Conservation (phyloP, 2,329 filamentous ascomycete species). For the Geosmithia morbida region DNA sequence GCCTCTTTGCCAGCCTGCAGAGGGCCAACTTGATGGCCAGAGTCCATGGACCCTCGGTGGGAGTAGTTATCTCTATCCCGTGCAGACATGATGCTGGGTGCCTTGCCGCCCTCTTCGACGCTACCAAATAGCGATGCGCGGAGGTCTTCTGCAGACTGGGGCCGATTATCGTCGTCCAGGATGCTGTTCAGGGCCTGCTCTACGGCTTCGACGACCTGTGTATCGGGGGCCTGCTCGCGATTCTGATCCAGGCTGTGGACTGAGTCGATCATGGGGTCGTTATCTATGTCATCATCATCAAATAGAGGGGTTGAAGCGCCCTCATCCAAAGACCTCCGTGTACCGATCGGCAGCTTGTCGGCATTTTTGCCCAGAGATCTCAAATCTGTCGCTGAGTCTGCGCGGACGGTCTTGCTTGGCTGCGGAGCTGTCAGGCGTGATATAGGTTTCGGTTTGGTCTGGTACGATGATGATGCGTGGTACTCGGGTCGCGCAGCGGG, state of each 20-base stretch:
- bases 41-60: constrained; percentile 47
- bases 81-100: constrained; percentile 33
- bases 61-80: constrained; percentile 50
- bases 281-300: constrained; percentile 68
- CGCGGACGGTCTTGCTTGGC: constrained; percentile 22
- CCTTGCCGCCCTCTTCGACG: constrained; percentile 13
- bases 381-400: constrained; percentile 34
- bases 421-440: constrained; percentile 25
- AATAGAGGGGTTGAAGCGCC: constrained; percentile 41
- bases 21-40: constrained; percentile 13
- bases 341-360: constrained; percentile 23
- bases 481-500: constrained; percentile 8
- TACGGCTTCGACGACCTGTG: constrained; percentile 78
- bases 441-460: constrained; percentile 27
- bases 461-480: constrained; percentile 20
- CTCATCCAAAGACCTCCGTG: constrained; percentile 61
- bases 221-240: constrained; percentile 51
- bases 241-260: constrained; percentile 61
- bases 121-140: constrained; percentile 48
- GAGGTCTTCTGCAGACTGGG: constrained; percentile 48
- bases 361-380: constrained; percentile 20
- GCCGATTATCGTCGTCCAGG: constrained; percentile 57
- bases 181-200: constrained; percentile 87
- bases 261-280: constrained; percentile 55
- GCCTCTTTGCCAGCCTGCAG: constrained; percentile 21